Evolutionary conservation across 2,329 filamentous ascomycete species (phyloP).

Genomic region (Penicillium sp.): DNA sequence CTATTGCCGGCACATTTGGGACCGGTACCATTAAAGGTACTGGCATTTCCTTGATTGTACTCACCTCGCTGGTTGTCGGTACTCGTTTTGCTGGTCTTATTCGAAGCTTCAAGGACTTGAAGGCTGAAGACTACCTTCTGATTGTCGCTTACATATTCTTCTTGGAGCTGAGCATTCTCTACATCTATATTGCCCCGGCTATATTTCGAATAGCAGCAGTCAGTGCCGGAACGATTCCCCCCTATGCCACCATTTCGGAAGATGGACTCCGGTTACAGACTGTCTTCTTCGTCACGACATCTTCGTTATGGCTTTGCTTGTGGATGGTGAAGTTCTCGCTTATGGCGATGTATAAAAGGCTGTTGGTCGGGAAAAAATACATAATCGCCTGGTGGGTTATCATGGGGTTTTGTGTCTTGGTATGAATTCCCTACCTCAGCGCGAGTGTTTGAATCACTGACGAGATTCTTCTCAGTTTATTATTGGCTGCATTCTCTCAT

Average conservation of each 20-base stretch:
- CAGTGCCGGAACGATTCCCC: constrained; percentile 14
- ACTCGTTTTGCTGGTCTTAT: constrained; percentile 12
- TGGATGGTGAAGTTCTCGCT: constrained; percentile 38
- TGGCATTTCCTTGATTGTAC: constrained; percentile 15
- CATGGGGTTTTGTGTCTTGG: constrained; percentile 28
- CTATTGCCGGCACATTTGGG: constrained; percentile 1
- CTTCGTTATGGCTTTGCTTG: constrained; percentile 34
- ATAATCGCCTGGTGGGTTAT: constrained; percentile 32
- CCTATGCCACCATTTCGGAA: constrained; percentile 24
- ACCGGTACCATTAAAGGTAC: constrained; percentile 9
- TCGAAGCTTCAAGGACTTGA: constrained; percentile 13
- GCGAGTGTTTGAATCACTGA: constrained; percentile 7
- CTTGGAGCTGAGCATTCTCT: constrained; percentile 25
- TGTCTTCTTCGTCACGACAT: constrained; percentile 34
- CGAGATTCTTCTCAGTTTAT: constrained; percentile 21
- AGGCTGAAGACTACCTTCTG: constrained; percentile 24
- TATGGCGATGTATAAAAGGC: constrained; percentile 33
- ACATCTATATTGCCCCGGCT: constrained; percentile 29
- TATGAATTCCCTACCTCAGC: constrained; percentile 7
- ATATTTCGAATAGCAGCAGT: constrained; percentile 28
- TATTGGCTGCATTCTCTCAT: constrained; percentile 31
- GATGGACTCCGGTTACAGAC: constrained; percentile 29
- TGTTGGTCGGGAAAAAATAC: constrained; percentile 27
- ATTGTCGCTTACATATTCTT: constrained; percentile 23
- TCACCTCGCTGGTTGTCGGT: constrained; percentile 15